Evolutionary conservation across 805 yeast genomes (phyloP).

Genomic region (Tetrapisispora nanseiensis): DNA sequence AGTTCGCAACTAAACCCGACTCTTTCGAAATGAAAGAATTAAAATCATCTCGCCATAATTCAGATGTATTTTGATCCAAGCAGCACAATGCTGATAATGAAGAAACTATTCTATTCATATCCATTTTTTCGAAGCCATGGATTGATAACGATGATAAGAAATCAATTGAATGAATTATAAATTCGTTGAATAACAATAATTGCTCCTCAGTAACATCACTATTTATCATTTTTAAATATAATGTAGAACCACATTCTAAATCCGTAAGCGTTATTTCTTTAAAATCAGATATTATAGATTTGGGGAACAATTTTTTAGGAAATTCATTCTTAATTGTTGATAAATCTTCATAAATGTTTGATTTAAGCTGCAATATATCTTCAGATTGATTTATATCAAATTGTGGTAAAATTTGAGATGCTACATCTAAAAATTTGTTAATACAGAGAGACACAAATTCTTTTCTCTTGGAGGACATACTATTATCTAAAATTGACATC

Average conservation of each 20-base stretch:
- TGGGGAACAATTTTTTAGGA: constrained; percentile 15
- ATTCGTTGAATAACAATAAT: constrained; percentile 11
- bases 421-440: constrained; percentile 10
- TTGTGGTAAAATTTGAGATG: constrained; percentile 7
- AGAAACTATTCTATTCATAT: constrained; percentile 13
- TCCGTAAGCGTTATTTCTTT: constrained; percentile 11
- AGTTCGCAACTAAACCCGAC: constrained; percentile 52
- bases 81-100: constrained; percentile 33
- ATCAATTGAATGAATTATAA: constrained; percentile 16
- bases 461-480: constrained; percentile 12
- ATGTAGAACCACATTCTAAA: constrained; percentile 8
- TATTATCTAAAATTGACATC: constrained; percentile 30
- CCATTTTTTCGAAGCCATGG: constrained; percentile 5
- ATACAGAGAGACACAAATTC: constrained; percentile 12
- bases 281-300: constrained; percentile 5
- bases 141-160: constrained; percentile 13
- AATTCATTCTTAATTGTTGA: constrained; percentile 17
- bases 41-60: constrained; percentile 48
- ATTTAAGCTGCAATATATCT: constrained; percentile 6
- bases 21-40: constrained; percentile 66
- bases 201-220: constrained; percentile 1
- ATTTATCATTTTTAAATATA: neutral
- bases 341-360: constrained; percentile 18
- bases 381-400: constrained; percentile 2
- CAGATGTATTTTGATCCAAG: constrained; percentile 36